phyloP scores from a whole-genome alignment of 495 filamentous ascomycete genomes.

The Podospora didyma region DNA sequence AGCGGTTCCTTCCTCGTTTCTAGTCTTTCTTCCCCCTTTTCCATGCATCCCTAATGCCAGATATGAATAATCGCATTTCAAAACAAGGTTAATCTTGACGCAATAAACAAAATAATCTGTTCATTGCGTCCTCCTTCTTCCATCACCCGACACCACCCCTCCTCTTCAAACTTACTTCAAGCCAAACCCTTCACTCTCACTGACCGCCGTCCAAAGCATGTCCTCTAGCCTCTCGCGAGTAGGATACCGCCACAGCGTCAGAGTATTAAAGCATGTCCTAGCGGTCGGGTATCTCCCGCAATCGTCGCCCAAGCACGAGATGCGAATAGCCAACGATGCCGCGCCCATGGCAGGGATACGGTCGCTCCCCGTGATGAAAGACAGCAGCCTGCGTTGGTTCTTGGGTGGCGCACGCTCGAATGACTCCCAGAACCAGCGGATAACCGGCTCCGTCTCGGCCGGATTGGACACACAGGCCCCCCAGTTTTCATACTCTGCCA shows the following conservation, averaged over 20 bases:
- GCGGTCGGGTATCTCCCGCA: conserved; percentile 74
- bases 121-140: too few species aligned
- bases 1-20: too few species aligned
- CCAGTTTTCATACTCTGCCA: conserved; percentile 85
- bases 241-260: conserved; percentile 71
- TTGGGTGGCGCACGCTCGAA: conserved; percentile 62
- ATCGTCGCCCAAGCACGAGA: conserved; percentile 74
- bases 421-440: conserved; percentile 87
- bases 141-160: too few species aligned
- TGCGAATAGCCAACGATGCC: conserved; percentile 69
- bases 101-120: too few species aligned
- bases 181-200: conserved; percentile 91
- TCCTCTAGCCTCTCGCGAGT: conserved; percentile 61
- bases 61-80: too few species aligned
- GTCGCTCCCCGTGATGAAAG: conserved; percentile 92
- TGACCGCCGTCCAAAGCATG: conserved; percentile 80
- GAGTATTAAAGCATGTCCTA: conserved; percentile 86
- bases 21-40: background rate
- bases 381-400: conserved; percentile 73
- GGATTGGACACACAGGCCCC: conserved; percentile 31
- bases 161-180: conserved; percentile 70
- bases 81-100: too few species aligned
- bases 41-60: too few species aligned
- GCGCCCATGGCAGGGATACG: conserved; percentile 90
- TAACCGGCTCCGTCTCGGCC: conserved; percentile 57